Percentiles rank a stretch among this genome's conserved stretches.
phyloP scores from a whole-genome alignment of 306 rosid species.

The Vigna trinervia region DNA sequence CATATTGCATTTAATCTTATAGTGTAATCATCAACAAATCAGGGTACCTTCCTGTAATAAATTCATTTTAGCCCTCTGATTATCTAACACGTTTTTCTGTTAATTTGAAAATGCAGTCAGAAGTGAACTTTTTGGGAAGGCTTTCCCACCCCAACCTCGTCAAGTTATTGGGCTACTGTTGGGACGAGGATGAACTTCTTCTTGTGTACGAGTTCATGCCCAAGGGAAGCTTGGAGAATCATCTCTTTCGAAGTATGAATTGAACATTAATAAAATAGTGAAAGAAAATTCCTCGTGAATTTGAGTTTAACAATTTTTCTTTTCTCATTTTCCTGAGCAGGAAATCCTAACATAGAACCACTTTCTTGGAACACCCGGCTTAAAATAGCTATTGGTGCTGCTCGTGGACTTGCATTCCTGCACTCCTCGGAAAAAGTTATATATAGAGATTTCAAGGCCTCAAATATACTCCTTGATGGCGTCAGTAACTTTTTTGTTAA shows the following conservation, averaged over 20 bases:
- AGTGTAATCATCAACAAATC: background rate
- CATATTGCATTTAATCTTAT: constrained; percentile 17
- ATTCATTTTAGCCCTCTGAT: background rate
- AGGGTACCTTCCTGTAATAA: constrained; percentile 21
- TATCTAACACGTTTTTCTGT: background rate
- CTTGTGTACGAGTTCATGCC: constrained; percentile 94
- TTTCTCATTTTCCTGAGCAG: constrained; percentile 49
- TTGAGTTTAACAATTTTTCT: constrained; percentile 32
- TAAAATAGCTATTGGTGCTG: constrained; percentile 85
- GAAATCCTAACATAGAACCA: constrained; percentile 63
- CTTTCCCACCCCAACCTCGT: constrained; percentile 91
- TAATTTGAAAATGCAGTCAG: constrained; percentile 66
- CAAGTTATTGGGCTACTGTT: constrained; percentile 78
- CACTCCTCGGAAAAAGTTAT: constrained; percentile 79
- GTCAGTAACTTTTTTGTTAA: constrained; percentile 52
- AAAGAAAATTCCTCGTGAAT: constrained; percentile 10
- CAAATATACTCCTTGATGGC: constrained; percentile 85
- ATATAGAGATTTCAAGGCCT: constrained; percentile 91
- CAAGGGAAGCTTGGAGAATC: constrained; percentile 90
- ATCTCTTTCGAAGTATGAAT: constrained; percentile 84
- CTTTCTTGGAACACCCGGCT: constrained; percentile 81
- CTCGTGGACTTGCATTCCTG: constrained; percentile 85
- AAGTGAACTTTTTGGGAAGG: constrained; percentile 83
- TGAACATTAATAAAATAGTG: constrained; percentile 11
- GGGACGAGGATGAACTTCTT: constrained; percentile 81